A percentile compares a stretch with the other conserved stretches of the same genome.
Evolutionary conservation across 345 rosid genomes (phyloP).

Genomic region (Bruguiera gymnorhiza): DNA sequence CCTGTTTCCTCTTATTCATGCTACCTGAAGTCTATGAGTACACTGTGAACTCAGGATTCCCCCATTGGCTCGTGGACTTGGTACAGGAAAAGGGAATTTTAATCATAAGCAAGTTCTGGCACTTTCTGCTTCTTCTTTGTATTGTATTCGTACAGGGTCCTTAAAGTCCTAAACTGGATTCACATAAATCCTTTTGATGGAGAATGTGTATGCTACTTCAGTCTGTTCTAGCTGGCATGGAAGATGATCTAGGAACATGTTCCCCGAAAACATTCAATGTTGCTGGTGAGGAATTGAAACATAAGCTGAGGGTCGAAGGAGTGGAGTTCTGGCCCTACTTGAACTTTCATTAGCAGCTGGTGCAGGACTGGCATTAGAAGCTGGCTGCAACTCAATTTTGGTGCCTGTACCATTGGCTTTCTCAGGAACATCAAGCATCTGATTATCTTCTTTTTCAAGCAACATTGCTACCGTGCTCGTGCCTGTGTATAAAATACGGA

Average conservation of each 20-base stretch:
- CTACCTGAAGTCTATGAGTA: conserved; percentile 16
- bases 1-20: conserved; percentile 7
- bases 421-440: conserved; percentile 49
- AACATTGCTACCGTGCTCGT: conserved; percentile 68
- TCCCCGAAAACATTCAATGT: conserved; percentile 23
- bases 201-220: conserved; percentile 6
- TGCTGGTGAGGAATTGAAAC: conserved; percentile 30
- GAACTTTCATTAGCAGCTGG: conserved; percentile 50
- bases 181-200: too few relatives aligned
- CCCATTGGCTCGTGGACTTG: too few relatives aligned
- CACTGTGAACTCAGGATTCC: not conserved
- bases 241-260: conserved; percentile 43
- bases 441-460: conserved; percentile 66
- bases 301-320: conserved; percentile 59
- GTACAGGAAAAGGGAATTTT: too few relatives aligned
- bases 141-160: too few relatives aligned
- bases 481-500: conserved; percentile 45
- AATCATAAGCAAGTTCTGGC: too few relatives aligned
- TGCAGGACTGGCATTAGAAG: conserved; percentile 16
- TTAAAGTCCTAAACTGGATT: too few relatives aligned
- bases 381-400: conserved; percentile 52
- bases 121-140: too few relatives aligned
- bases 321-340: conserved; percentile 51
- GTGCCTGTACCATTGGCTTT: conserved; percentile 13
- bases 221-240: conserved; percentile 60